Evolutionary conservation across 495 filamentous ascomycete species (phyloP).

Genomic region (Lepraria neglecta): DNA sequence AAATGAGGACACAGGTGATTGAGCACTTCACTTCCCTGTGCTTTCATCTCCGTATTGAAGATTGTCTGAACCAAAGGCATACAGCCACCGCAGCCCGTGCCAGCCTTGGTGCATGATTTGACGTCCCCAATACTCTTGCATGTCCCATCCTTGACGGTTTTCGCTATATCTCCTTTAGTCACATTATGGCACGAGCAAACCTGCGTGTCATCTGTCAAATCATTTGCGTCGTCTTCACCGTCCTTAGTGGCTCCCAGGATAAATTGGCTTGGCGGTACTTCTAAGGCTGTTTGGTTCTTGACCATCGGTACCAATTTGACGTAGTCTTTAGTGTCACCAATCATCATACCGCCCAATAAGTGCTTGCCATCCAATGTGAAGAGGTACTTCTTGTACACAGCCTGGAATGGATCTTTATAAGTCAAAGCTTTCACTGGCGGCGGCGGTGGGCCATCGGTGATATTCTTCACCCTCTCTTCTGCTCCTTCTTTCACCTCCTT

Average conservation of each 20-base stretch:
- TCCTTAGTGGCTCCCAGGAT: constrained; percentile 76
- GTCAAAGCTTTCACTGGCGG: constrained; percentile 75
- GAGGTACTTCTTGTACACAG: constrained; percentile 96
- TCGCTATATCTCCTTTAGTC: constrained; percentile 74
- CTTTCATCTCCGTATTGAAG: constrained; percentile 87
- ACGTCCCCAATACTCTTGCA: constrained; percentile 84
- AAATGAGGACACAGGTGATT: constrained; percentile 89
- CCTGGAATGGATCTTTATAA: constrained; percentile 87
- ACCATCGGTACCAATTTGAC: constrained; percentile 93
- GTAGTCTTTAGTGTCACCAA: constrained; percentile 91
- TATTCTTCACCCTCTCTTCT: constrained; percentile 39
- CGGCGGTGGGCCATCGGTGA: constrained; percentile 49
- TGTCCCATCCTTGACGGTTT: constrained; percentile 67
- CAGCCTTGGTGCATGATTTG: constrained; percentile 92
- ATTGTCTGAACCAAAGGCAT: constrained; percentile 89
- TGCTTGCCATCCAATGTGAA: constrained; percentile 92
- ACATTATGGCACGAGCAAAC: constrained; percentile 98
- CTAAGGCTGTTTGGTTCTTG: constrained; percentile 76
- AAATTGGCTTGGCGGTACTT: constrained; percentile 80
- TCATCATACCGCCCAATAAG: constrained; percentile 96
- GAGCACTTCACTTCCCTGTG: constrained; percentile 84
- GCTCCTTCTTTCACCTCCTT: constrained; percentile 33
- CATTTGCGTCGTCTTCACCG: constrained; percentile 64
- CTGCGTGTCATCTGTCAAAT: constrained; percentile 77
- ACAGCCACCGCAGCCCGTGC: constrained; percentile 90